Percentiles rank a stretch among this genome's conserved stretches.
Conservation (phyloP, 1,139 yeast species). For the Arxiozyma heterogenica region DNA sequence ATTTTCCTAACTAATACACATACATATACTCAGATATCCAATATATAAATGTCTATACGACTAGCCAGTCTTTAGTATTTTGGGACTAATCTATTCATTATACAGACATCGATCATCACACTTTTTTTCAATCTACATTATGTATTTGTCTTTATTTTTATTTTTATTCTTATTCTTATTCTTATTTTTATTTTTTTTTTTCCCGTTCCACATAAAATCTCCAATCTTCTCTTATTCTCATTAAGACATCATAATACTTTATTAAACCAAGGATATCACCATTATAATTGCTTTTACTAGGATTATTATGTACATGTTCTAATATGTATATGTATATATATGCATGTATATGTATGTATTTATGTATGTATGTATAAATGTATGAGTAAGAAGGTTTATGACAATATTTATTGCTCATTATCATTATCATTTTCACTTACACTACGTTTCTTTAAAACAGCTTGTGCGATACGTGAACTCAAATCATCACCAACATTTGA, state of each 20-base stretch:
- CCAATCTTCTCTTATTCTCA: too few relatives aligned
- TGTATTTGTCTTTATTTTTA: too few relatives aligned
- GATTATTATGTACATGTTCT: neutral
- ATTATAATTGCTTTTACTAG: neutral
- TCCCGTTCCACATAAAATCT: too few relatives aligned
- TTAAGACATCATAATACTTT: neutral
- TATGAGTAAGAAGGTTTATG: neutral
- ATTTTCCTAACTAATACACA: neutral
- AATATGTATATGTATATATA: neutral
- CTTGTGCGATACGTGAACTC: constrained; percentile 15
- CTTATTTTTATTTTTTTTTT: too few relatives aligned
- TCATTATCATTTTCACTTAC: neutral
- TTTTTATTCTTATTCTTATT: too few relatives aligned
- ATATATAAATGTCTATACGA: too few relatives aligned
- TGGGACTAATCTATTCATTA: neutral
- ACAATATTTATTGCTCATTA: neutral
- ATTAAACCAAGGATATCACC: too few relatives aligned
- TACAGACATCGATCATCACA: neutral
- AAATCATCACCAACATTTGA: constrained; percentile 10
- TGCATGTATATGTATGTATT: neutral
- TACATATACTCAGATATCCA: neutral
- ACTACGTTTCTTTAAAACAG: constrained; percentile 19
- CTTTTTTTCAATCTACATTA: too few relatives aligned
- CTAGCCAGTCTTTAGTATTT: too few relatives aligned
- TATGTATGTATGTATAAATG: neutral